A percentile compares a stretch with the other conserved stretches of the same genome.
Evolutionary conservation across 2,329 filamentous ascomycete species (phyloP).

Genomic region (Colletotrichum musae): DNA sequence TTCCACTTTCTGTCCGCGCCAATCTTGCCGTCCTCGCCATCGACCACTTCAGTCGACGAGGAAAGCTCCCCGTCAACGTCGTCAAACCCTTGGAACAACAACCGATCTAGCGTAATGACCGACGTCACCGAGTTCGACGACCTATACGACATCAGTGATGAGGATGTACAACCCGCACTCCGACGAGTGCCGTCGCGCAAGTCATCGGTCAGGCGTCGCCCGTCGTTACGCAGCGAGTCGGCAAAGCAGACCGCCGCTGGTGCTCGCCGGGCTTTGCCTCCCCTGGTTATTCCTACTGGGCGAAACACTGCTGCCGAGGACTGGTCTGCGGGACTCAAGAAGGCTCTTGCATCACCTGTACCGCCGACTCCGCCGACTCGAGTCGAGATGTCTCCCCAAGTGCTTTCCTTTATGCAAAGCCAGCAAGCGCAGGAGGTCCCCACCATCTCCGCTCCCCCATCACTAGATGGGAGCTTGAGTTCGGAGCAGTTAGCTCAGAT

Average conservation of each 20-base stretch:
- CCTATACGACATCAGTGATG: slow-evolving; percentile 88
- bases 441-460: slow-evolving; percentile 84
- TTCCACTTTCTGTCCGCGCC: slow-evolving; percentile 75
- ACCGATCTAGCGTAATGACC: slow-evolving; percentile 72
- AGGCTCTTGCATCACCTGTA: slow-evolving; percentile 70
- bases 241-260: slow-evolving; percentile 48
- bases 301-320: slow-evolving; percentile 52
- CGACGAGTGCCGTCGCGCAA: slow-evolving; percentile 45
- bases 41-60: slow-evolving; percentile 66
- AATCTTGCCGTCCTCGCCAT: slow-evolving; percentile 73
- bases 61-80: slow-evolving; percentile 67
- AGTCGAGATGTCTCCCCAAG: slow-evolving; percentile 82
- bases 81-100: slow-evolving; percentile 73
- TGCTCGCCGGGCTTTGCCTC: slow-evolving; percentile 57
- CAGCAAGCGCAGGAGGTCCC: slow-evolving; percentile 77
- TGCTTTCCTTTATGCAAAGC: slow-evolving; percentile 78
- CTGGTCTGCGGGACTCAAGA: slow-evolving; percentile 63
- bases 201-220: slow-evolving; percentile 58
- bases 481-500: slow-evolving; percentile 89
- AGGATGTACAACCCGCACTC: slow-evolving; percentile 67
- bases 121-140: slow-evolving; percentile 85
- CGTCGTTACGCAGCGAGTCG: slow-evolving; percentile 48
- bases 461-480: slow-evolving; percentile 88
- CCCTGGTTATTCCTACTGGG: slow-evolving; percentile 67
- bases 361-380: slow-evolving; percentile 75